These are phyloP conservation scores for Fraxinus paxiana DNA, from an alignment of 305 asterid genomes.

Conservation along the genomic window DNA sequence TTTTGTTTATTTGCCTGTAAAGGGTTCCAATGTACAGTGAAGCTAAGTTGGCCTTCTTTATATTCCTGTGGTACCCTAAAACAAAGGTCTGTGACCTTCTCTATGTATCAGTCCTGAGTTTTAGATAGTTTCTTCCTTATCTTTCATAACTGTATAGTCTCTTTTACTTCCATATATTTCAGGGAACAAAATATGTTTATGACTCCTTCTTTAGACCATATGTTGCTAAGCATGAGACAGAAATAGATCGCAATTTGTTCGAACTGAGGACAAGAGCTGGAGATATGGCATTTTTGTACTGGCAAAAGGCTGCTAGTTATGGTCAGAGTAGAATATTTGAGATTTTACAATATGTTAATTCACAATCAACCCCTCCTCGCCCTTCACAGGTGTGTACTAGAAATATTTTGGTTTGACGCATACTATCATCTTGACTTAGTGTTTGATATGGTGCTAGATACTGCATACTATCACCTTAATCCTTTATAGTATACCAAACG, in stretches of 20 bases:
- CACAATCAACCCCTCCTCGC: constrained; percentile 59
- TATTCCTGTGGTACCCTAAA: constrained; percentile 92
- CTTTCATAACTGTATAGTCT: constrained; percentile 8
- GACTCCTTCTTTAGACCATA: constrained; percentile 83
- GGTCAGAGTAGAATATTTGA: constrained; percentile 76
- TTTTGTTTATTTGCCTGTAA: constrained; percentile 18
- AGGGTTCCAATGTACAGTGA: constrained; percentile 98
- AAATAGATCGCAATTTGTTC: constrained; percentile 75
- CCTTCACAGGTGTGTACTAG: constrained; percentile 56
- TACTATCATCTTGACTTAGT: not conserved
- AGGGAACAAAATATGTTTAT: constrained; percentile 90
- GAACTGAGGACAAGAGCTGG: constrained; percentile 76
- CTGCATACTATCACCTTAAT: not conserved
- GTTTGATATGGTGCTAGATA: not conserved
- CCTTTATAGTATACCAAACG: not conserved
- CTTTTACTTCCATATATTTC: constrained; percentile 31
- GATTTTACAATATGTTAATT: constrained; percentile 68
- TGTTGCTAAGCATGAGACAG: constrained; percentile 70
- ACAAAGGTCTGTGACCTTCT: constrained; percentile 58
- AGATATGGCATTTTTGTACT: constrained; percentile 54
- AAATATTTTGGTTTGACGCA: not conserved
- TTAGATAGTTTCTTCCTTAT: constrained; percentile 4
- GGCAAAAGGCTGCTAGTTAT: constrained; percentile 60
- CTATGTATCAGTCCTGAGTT: not conserved
- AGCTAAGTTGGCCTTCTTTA: constrained; percentile 90